A percentile compares a stretch with the other conserved stretches of the same genome.
phyloP scores from a whole-genome alignment of 208 protist species.

The Trypanosoma congolense region DNA sequence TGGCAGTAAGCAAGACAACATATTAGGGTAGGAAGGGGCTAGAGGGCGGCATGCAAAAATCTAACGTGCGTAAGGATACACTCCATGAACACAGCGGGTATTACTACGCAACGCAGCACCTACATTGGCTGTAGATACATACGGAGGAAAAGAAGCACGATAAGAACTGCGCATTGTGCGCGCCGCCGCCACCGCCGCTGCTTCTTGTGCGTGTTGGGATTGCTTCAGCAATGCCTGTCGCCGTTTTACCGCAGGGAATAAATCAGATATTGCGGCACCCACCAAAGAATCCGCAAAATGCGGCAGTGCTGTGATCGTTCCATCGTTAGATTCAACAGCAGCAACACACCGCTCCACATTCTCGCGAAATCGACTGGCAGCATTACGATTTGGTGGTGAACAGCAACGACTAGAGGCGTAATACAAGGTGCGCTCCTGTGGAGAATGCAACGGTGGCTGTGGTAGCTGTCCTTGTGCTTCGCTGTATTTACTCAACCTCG shows the following conservation, averaged over 20 bases:
- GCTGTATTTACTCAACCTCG: not conserved
- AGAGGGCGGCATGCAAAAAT: too few relatives aligned
- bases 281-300: conserved; percentile 25
- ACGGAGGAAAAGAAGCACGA: not conserved
- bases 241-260: conserved; percentile 18
- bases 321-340: conserved; percentile 2
- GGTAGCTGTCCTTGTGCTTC: not conserved
- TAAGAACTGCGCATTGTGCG: conserved; percentile 1
- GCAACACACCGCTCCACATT: conserved; percentile 19
- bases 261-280: conserved; percentile 19
- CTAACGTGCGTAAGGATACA: not conserved
- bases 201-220: conserved; percentile 15
- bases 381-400: not conserved
- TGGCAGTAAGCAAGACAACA: too few relatives aligned
- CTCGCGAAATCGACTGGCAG: conserved; percentile 15
- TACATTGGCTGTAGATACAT: too few relatives aligned
- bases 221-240: conserved; percentile 20
- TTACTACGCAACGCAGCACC: not conserved
- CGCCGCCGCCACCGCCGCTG: conserved; percentile 8
- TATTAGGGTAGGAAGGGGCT: too few relatives aligned
- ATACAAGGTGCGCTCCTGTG: not conserved
- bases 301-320: not conserved
- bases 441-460: not conserved
- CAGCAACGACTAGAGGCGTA: not conserved
- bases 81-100: not conserved